Evolutionary conservation across 352 stramenopile species (phyloP), one percentile per base, ranked within the genome.

Genomic region (Aphanomyces euteiches): DNA sequence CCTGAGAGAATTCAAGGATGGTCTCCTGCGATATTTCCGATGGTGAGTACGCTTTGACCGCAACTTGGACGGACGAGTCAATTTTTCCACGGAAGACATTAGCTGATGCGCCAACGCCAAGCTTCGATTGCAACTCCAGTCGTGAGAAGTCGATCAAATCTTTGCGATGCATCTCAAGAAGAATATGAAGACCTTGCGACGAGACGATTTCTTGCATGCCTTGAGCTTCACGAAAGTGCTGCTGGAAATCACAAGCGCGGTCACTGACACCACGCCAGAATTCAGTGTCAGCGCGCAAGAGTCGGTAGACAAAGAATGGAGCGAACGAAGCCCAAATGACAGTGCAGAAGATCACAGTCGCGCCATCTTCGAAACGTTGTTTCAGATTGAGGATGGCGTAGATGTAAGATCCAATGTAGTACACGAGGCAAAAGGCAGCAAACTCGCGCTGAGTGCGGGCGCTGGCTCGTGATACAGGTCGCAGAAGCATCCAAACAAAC

Each of bases 251-350:
- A 45, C 56, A 69, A 0, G 85, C 84, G 40, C 83, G 82, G 38
- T 80, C 72, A 12, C 85, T 83, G 0, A 93, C 66, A 1, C 85
- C 83, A 28, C 85, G 77, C 85, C 85, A 93, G 67, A 90, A 77
- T 50, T 83, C 81, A 6, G 85, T 93, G 54, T 93, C 85, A 5
- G 85, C 85, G 17, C 78, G 79, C 5, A 93, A 71, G 17, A 92
- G 73, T 60, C 83, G 75, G 82, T 81, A 92, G 67, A 94, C 81
- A 10, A 89, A 78, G 8, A 90, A 75, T 7, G 87, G 87, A 38
- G 77, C 78, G 4, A 90, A 56, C 1, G 80, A 78, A 8, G 73
- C 80, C 81, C 81, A 93, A 28, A 79, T 76, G 45, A 92, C 56
- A 43, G 74, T 76, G 6, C 64, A 65, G n/a, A 85, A 81, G 7